Evolutionary conservation across 108 stramenopile genomes (phyloP).

Genomic region (Cyclostephanos invisitatus): DNA sequence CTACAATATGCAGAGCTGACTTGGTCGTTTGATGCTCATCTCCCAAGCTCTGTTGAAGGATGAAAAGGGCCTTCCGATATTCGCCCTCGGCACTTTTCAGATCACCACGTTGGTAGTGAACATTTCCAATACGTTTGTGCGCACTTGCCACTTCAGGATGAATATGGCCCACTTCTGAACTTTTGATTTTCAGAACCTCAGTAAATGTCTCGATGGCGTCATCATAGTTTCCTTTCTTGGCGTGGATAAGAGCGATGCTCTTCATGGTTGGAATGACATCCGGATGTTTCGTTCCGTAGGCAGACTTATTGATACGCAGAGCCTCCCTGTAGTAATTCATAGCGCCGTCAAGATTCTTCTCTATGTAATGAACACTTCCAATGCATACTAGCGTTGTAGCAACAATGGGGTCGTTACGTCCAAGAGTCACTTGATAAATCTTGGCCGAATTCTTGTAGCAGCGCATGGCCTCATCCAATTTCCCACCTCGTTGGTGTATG

Average conservation of each 20-base stretch:
- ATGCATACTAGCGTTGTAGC: constrained; percentile 82
- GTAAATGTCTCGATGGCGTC: constrained; percentile 74
- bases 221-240: constrained; percentile 67
- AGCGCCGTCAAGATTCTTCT: constrained; percentile 69
- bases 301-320: constrained; percentile 73
- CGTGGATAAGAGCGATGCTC: constrained; percentile 75
- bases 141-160: constrained; percentile 81
- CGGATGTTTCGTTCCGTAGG: constrained; percentile 78
- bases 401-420: constrained; percentile 72
- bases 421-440: constrained; percentile 73
- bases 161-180: constrained; percentile 60
- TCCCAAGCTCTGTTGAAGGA: constrained; percentile 65
- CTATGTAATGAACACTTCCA: constrained; percentile 78
- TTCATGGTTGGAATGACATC: constrained; percentile 86
- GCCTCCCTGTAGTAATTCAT: constrained; percentile 84
- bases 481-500: constrained; percentile 52
- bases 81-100: constrained; percentile 69
- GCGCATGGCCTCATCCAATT: constrained; percentile 72
- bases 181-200: constrained; percentile 76
- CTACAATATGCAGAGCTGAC: constrained; percentile 27
- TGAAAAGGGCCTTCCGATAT: constrained; percentile 74
- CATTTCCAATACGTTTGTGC: constrained; percentile 80
- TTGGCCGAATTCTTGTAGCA: constrained; percentile 83
- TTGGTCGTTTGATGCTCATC: constrained; percentile 55
- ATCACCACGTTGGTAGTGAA: constrained; percentile 83